Evolutionary conservation across 768 basidiomycete species (phyloP).

Genomic region (Lactifluus rugatus): DNA sequence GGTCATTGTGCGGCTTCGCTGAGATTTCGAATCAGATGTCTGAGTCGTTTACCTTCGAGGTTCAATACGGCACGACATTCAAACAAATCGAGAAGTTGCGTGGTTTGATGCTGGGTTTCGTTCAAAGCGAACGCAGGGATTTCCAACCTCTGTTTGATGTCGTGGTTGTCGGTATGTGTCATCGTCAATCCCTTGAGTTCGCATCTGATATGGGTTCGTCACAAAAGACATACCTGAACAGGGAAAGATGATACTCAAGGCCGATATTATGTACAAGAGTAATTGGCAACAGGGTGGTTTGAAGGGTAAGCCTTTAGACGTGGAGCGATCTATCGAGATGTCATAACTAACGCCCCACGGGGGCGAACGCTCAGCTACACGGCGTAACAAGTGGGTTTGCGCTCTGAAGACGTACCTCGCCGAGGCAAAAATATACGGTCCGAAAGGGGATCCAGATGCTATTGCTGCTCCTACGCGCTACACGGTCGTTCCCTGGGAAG

Average conservation of each 20-base stretch:
- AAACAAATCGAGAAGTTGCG: slow-evolving; percentile 73
- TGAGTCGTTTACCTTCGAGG: slow-evolving; percentile 76
- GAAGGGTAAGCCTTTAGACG: slow-evolving; percentile 37
- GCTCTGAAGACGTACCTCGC: slow-evolving; percentile 65
- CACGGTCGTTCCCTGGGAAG: slow-evolving; percentile 66
- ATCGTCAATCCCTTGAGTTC: neutral
- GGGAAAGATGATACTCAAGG: slow-evolving; percentile 62
- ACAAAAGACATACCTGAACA: slow-evolving; percentile 68
- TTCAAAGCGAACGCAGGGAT: slow-evolving; percentile 61
- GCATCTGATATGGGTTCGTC: slow-evolving; percentile 1
- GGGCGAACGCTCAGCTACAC: slow-evolving; percentile 40
- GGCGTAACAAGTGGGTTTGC: slow-evolving; percentile 90
- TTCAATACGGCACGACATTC: slow-evolving; percentile 67
- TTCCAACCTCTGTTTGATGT: slow-evolving; percentile 71
- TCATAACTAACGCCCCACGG: neutral
- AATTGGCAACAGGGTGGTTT: slow-evolving; percentile 75
- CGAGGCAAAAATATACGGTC: slow-evolving; percentile 64
- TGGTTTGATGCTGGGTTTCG: slow-evolving; percentile 69
- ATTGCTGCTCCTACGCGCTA: slow-evolving; percentile 48
- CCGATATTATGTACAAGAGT: slow-evolving; percentile 83
- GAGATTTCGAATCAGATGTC: slow-evolving; percentile 40
- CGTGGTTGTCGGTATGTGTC: slow-evolving; percentile 43
- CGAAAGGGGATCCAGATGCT: slow-evolving; percentile 45
- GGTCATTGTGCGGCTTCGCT: neutral
- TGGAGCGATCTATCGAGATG: neutral